phyloP scores from a whole-genome alignment of 75 land plant species.

The Cryptomeria japonica region DNA sequence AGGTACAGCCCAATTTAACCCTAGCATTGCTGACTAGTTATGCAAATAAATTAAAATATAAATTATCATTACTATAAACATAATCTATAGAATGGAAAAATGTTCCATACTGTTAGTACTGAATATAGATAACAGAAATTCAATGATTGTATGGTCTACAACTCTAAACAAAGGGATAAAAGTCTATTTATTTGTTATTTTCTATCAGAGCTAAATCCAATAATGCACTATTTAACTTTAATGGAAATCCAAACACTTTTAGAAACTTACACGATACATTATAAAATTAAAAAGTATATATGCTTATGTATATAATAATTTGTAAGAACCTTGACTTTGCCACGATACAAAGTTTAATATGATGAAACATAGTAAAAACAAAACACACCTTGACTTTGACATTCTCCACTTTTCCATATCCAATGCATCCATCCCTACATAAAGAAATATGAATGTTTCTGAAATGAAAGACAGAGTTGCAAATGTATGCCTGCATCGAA shows the following conservation, averaged over 20 bases:
- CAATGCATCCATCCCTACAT: conserved; percentile 94
- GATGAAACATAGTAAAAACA: not conserved
- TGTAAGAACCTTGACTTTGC: not conserved
- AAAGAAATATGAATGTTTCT: conserved; percentile 84
- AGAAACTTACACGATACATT: not conserved
- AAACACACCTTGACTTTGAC: conserved; percentile 43
- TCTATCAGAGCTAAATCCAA: not conserved
- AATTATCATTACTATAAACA: not conserved
- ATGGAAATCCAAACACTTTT: not conserved
- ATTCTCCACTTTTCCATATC: conserved; percentile 86
- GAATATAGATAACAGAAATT: not conserved
- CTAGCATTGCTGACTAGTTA: not conserved
- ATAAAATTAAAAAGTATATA: not conserved
- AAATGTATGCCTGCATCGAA: conserved; percentile 64
- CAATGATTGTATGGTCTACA: not conserved
- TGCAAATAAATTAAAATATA: not conserved
- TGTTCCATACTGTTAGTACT: not conserved
- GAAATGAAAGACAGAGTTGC: conserved; percentile 89
- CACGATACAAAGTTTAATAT: not conserved
- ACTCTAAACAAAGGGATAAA: not conserved
- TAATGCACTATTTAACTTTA: not conserved
- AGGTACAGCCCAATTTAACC: not conserved
- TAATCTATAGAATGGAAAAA: not conserved
- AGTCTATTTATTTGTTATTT: not conserved
- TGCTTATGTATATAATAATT: not conserved